Percentiles rank a stretch among this genome's conserved stretches.
These are phyloP conservation scores for Plasmodium billcollinsi DNA, from an alignment of 169 alveolate genomes.

Conservation along the genomic window DNA sequence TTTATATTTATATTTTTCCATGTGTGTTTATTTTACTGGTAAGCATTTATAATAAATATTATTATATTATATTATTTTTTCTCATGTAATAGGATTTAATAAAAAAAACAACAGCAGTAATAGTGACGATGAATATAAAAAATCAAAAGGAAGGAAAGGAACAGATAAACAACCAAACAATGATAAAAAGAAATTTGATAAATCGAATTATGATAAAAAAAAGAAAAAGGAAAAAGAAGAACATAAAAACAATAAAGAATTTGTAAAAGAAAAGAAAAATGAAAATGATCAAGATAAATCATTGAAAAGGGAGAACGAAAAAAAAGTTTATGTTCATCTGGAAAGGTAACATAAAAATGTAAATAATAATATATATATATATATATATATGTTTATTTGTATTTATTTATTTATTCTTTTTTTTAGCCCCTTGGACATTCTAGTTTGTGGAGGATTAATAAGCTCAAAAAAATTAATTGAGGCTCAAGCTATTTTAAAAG, in stretches of 20 bases:
- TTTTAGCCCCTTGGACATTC: slow-evolving; percentile 75
- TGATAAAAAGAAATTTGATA: slow-evolving; percentile 6
- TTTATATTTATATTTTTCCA: neutral
- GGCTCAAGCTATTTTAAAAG: slow-evolving; percentile 60
- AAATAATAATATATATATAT: slow-evolving; percentile 1
- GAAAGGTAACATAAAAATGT: slow-evolving; percentile 44
- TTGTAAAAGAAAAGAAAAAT: slow-evolving; percentile 8
- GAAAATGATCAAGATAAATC: slow-evolving; percentile 14
- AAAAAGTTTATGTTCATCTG: slow-evolving; percentile 47
- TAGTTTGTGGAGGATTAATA: slow-evolving; percentile 77
- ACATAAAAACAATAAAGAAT: neutral
- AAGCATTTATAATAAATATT: neutral
- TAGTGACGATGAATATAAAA: slow-evolving; percentile 23
- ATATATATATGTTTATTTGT: slow-evolving; percentile 3
- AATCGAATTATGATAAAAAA: neutral
- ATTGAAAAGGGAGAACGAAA: slow-evolving; percentile 22
- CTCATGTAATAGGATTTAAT: neutral
- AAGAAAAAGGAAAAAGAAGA: neutral
- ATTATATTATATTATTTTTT: neutral
- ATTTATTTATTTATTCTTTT: neutral
- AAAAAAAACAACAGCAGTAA: slow-evolving; percentile 15
- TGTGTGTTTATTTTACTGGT: neutral
- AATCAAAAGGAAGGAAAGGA: slow-evolving; percentile 12
- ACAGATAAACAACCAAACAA: slow-evolving; percentile 5
- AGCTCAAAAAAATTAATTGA: slow-evolving; percentile 78